Evolutionary conservation across 768 basidiomycete species (phyloP).

Genomic region (Tephrocybe sp.): DNA sequence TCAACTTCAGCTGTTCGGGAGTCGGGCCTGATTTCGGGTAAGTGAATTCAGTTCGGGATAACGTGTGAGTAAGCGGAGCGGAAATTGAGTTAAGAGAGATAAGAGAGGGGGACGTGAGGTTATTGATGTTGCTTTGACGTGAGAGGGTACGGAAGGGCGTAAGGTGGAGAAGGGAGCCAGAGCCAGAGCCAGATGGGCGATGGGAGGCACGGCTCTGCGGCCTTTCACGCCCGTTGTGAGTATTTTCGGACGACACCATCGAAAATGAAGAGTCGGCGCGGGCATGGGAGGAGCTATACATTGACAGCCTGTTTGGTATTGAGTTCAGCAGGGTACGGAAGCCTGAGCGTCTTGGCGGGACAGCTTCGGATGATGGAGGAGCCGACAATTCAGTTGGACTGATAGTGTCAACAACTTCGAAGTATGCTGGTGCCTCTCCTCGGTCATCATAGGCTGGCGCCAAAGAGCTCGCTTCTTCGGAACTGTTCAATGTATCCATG

Average conservation of each 20-base stretch:
- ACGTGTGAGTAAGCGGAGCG: constrained; percentile 73
- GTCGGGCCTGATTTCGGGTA: constrained; percentile 67
- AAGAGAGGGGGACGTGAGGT: constrained; percentile 62
- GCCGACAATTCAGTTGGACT: constrained; percentile 8
- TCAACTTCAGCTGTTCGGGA: constrained; percentile 63
- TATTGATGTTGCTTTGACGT: constrained; percentile 41
- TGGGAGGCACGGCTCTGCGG: constrained; percentile 27
- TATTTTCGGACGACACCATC: constrained; percentile 19
- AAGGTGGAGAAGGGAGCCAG: constrained; percentile 38
- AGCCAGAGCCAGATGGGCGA: constrained; percentile 31
- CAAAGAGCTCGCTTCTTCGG: constrained; percentile 31
- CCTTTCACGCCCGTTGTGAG: constrained; percentile 22
- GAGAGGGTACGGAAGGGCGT: constrained; percentile 50
- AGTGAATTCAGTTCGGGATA: constrained; percentile 67
- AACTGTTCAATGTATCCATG: constrained; percentile 28
- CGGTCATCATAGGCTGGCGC: constrained; percentile 25
- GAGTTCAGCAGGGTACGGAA: constrained; percentile 43
- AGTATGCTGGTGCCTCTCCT: constrained; percentile 71
- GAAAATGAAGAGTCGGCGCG: constrained; percentile 33
- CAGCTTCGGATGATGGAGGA: constrained; percentile 13
- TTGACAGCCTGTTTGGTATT: constrained; percentile 34
- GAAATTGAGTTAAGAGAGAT: constrained; percentile 78
- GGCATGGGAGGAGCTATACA: constrained; percentile 20
- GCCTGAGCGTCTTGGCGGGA: constrained; percentile 40
- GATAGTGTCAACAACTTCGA: constrained; percentile 44